Evolutionary conservation across 2,329 filamentous ascomycete species (phyloP).

Genomic region (Amauroascus niger): DNA sequence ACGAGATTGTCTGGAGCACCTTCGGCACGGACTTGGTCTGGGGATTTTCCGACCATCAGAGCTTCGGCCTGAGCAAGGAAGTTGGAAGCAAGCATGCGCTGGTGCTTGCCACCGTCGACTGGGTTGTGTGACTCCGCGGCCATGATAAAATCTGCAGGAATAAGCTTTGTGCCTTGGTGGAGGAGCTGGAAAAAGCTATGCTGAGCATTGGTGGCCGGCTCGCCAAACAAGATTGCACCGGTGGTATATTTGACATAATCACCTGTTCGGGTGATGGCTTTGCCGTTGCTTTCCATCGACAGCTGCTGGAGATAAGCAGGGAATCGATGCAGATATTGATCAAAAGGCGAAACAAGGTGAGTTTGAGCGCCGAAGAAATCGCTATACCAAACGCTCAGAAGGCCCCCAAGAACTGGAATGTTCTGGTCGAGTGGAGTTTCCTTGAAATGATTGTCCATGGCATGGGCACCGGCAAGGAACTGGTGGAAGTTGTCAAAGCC

Average conservation of each 20-base stretch:
- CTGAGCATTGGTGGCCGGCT: conserved; percentile 97
- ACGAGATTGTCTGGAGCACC: conserved; percentile 50
- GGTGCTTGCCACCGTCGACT: conserved; percentile 81
- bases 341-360: conserved; percentile 92
- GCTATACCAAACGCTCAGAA: conserved; percentile 96
- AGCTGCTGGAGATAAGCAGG: conserved; percentile 97
- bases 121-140: conserved; percentile 96
- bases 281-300: conserved; percentile 99
- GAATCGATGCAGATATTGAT: conserved; percentile 98
- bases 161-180: conserved; percentile 98
- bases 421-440: conserved; percentile 85
- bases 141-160: conserved; percentile 95
- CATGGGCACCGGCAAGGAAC: conserved; percentile 87
- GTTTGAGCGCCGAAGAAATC: conserved; percentile 98
- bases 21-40: conserved; percentile 41
- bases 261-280: conserved; percentile 82
- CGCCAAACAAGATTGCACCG: conserved; percentile 88
- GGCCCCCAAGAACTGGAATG: conserved; percentile 83
- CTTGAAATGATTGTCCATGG: conserved; percentile 98
- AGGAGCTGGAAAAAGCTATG: conserved; percentile 99
- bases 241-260: conserved; percentile 95
- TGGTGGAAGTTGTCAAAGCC: conserved; percentile 96
- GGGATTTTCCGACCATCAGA: conserved; percentile 46
- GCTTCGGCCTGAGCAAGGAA: conserved; percentile 44
- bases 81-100: conserved; percentile 53